These are phyloP conservation scores for Phaeosphaeria sp. DNA, from an alignment of 2,329 filamentous ascomycete genomes.

Conservation along the genomic window DNA sequence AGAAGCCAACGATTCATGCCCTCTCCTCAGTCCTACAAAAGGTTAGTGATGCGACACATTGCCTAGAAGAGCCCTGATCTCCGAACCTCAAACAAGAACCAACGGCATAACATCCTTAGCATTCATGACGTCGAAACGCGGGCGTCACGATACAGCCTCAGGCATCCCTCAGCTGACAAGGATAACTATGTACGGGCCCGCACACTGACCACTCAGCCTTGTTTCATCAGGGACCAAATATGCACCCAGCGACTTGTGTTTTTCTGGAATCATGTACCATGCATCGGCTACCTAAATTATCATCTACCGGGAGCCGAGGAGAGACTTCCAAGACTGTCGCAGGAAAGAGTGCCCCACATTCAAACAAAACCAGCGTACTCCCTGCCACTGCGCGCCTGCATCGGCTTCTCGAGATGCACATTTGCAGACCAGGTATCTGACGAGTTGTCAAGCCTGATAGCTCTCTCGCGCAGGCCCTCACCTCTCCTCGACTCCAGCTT, in stretches of 20 bases:
- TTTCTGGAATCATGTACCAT: conserved; percentile 8
- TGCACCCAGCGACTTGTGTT: not conserved
- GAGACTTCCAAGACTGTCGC: too few species aligned
- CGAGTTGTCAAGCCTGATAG: conserved; percentile 14
- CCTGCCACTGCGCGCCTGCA: conserved; percentile 2
- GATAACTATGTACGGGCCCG: not conserved
- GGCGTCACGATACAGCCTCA: not conserved
- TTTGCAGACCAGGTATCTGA: conserved; percentile 21
- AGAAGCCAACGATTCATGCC: too few species aligned
- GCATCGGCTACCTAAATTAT: not conserved
- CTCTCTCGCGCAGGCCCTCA: conserved; percentile 15
- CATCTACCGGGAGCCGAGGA: not conserved
- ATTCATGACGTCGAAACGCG: not conserved
- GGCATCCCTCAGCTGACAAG: conserved; percentile 1
- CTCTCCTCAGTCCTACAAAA: too few species aligned
- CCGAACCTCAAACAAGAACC: too few species aligned
- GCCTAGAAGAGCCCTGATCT: not conserved
- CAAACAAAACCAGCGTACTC: conserved; percentile 7
- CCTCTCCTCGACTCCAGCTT: conserved; percentile 7
- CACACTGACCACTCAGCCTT: not conserved
- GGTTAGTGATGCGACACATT: not conserved
- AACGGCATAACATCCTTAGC: not conserved
- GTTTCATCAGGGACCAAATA: not conserved
- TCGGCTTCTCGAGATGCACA: conserved; percentile 11
- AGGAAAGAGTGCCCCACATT: too few species aligned